A percentile compares a stretch with the other conserved stretches of the same genome.
Evolutionary conservation across 73 alveolate genomes (phyloP).

Genomic region (Paramecium octaurelia): DNA sequence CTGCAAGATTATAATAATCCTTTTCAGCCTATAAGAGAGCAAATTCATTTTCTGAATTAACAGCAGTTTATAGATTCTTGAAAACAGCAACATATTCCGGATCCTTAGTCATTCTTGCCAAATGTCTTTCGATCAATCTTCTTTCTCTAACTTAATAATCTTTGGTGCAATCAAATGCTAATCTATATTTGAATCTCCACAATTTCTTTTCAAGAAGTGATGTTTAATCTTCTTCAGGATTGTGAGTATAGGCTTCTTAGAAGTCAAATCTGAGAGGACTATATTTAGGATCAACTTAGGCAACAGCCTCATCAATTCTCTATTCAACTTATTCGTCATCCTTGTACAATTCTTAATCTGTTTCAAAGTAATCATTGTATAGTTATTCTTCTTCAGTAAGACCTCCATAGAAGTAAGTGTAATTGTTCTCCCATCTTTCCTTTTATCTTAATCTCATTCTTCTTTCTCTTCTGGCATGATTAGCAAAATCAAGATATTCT

Average conservation of each 20-base stretch:
- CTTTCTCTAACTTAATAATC: constrained; percentile 68
- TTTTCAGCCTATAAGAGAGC: constrained; percentile 51
- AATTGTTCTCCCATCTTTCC: constrained; percentile 80
- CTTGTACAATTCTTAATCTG: constrained; percentile 76
- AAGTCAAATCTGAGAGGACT: constrained; percentile 68
- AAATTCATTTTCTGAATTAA: neutral
- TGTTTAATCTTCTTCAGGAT: constrained; percentile 72
- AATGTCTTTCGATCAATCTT: constrained; percentile 77
- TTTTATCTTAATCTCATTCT: constrained; percentile 83
- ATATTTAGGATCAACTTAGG: constrained; percentile 69
- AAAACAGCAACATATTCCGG: constrained; percentile 58
- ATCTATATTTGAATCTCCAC: constrained; percentile 82
- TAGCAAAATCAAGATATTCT: constrained; percentile 74
- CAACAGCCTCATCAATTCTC: constrained; percentile 63
- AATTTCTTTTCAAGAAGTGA: constrained; percentile 79
- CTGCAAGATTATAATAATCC: constrained; percentile 57
- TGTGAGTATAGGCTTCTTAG: constrained; percentile 68
- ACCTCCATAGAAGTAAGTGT: constrained; percentile 77
- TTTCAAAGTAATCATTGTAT: constrained; percentile 83
- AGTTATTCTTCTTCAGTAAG: constrained; percentile 83
- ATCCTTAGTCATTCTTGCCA: constrained; percentile 69
- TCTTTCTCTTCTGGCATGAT: constrained; percentile 88
- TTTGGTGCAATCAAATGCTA: constrained; percentile 70
- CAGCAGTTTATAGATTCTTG: neutral
- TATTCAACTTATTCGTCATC: constrained; percentile 74